These are phyloP conservation scores for Coccomyxa subellipsoidea DNA, from an alignment of 163 green algal genomes.

Conservation along the genomic window DNA sequence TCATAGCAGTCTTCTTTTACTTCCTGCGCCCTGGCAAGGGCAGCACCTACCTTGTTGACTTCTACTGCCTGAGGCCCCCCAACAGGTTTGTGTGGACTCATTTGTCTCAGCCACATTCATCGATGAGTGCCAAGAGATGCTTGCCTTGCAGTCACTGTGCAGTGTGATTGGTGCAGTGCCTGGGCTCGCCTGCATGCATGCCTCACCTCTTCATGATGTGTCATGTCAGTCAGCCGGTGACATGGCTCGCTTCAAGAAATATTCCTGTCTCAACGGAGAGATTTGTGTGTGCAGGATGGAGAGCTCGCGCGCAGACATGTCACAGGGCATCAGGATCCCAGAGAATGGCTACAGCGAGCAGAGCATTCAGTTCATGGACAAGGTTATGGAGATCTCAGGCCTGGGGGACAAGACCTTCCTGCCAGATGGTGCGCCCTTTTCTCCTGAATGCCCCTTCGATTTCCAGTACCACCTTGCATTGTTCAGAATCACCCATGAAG, in stretches of 20 bases:
- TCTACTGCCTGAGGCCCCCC: slow-evolving; percentile 13
- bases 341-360: slow-evolving; percentile 1
- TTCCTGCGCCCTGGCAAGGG: neutral
- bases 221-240: no score
- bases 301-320: neutral
- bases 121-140: no score
- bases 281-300: neutral
- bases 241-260: no score
- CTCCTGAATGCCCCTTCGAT: neutral
- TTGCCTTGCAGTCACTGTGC: no score
- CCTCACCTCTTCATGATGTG: no score
- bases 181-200: no score
- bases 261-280: no score
- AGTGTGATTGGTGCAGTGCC: no score
- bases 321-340: neutral
- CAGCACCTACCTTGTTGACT: slow-evolving; percentile 12
- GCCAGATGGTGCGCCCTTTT: slow-evolving; percentile 7
- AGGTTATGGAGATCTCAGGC: slow-evolving; percentile 14
- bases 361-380: slow-evolving; percentile 14
- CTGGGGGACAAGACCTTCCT: slow-evolving; percentile 11
- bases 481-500: no score
- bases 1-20: neutral
- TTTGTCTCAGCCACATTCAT: no score
- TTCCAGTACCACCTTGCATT: neutral
- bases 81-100: slow-evolving; percentile 4